These are phyloP conservation scores for Cucurbita argyrosperma DNA, from an alignment of 306 rosid species.

Conservation along the genomic window DNA sequence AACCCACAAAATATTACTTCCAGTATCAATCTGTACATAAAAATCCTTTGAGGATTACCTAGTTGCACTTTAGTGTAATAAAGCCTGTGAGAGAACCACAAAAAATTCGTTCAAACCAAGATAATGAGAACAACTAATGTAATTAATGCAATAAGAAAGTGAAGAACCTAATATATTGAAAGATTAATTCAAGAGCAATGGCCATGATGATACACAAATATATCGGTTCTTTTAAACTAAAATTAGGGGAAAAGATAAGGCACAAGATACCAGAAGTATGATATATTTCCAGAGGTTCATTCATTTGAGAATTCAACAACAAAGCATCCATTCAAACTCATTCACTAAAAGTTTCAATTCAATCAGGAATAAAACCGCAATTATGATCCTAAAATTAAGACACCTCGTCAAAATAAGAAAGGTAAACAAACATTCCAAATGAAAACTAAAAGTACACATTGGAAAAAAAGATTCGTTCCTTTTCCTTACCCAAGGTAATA, in stretches of 20 bases:
- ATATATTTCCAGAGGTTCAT: neutral
- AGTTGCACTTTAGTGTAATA: constrained; percentile 68
- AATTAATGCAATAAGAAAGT: neutral
- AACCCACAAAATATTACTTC: constrained; percentile 97
- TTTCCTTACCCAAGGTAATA: constrained; percentile 63
- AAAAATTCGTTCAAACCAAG: neutral
- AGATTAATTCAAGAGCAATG: neutral
- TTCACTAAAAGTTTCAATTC: neutral
- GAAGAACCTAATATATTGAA: neutral
- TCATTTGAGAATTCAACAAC: neutral
- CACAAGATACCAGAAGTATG: neutral
- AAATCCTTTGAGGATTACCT: constrained; percentile 85
- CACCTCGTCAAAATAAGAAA: neutral
- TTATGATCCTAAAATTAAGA: neutral
- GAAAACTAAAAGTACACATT: neutral
- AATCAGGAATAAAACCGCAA: neutral
- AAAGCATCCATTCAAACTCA: neutral
- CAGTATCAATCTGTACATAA: constrained; percentile 90
- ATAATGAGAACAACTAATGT: neutral
- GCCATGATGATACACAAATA: neutral
- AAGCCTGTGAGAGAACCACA: constrained; percentile 37
- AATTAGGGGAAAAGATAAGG: neutral
- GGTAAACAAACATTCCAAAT: neutral
- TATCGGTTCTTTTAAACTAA: neutral
- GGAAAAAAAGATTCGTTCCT: neutral